Evolutionary conservation across 2,329 filamentous ascomycete species (phyloP), one percentile per base, ranked within the genome.

Genomic region (Cladorrhinum sp.): DNA sequence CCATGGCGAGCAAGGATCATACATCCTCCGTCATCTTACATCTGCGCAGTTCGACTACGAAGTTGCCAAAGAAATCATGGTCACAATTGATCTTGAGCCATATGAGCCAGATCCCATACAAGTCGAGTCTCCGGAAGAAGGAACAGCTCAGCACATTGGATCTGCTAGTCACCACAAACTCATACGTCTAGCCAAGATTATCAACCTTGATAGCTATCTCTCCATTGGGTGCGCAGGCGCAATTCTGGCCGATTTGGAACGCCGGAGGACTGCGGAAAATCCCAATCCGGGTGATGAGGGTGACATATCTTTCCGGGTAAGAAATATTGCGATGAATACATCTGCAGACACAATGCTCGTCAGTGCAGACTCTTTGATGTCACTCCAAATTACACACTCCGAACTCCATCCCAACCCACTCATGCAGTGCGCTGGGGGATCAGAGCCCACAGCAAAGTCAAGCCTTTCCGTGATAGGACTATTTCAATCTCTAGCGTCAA

Each of bases 141-240:
- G 69, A 20, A 62, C 67, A 2, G 73, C 74, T 18, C 62, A 74
- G 10, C 72, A 73, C 12, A 69, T 77, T 3, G 77, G 80, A 58
- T 80, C 78, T n/a, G 82, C 81, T 7, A 78, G 80, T 33, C 86
- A 89, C 67, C 85, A 86, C 28, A 85, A 82, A 61, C 71, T 90
- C 7, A 80, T 96, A 67, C 85, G 86, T 50, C 80, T 96, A 8
- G 86, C 88, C 2, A 83, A 89, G 1, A 84, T 79, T 62, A 82
- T 96, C 62, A 87, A 96, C 69, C 76, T 95, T 58, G 88, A 94
- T 2, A 94, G 89, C 67, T 78, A 75, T 5, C 72, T 90, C 12
- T 91, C 92, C 78, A 79, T 96, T 53, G 90, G 91, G 2, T 98
- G 95, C 74, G 90, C 89, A 24, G 92, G 93, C n/a, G 93, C 93